Conservation (phyloP, 1,139 yeast genomes). For the Ogataea hybrid region DNA sequence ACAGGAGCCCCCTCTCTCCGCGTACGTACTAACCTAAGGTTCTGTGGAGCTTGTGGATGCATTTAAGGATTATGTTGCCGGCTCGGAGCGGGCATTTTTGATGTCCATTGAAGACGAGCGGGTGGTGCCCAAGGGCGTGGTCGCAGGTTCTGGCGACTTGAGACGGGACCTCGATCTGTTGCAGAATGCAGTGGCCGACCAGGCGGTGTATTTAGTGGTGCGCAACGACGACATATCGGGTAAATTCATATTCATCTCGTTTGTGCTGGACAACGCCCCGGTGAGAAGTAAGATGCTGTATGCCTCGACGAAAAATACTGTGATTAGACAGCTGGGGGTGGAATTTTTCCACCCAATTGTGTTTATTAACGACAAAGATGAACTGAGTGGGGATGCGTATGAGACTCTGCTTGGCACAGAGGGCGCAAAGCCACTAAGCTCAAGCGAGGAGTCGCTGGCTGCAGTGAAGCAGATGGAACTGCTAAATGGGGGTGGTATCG, state of each 20-base stretch:
- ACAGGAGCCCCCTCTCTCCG: no score
- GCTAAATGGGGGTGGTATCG: constrained; percentile 26
- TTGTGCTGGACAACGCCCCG: constrained; percentile 83
- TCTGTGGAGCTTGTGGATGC: constrained; percentile 46
- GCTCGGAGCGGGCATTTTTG: constrained; percentile 32
- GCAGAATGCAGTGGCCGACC: constrained; percentile 39
- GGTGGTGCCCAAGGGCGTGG: constrained; percentile 19
- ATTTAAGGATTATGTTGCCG: constrained; percentile 37
- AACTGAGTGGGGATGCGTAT: constrained; percentile 55
- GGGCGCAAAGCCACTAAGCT: constrained; percentile 51
- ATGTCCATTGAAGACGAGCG: constrained; percentile 37
- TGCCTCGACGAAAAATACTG: constrained; percentile 82
- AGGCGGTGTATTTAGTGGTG: constrained; percentile 61
- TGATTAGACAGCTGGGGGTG: constrained; percentile 63
- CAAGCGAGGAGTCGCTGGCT: constrained; percentile 54
- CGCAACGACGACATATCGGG: constrained; percentile 34
- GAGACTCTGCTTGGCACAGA: constrained; percentile 37
- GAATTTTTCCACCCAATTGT: constrained; percentile 53
- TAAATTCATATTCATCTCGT: constrained; percentile 60
- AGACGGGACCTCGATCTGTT: constrained; percentile 39
- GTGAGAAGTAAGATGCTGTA: constrained; percentile 89
- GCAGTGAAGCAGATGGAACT: constrained; percentile 42
- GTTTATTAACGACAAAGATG: constrained; percentile 58
- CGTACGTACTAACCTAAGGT: constrained; percentile 37
- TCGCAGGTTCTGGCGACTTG: constrained; percentile 32